These are phyloP conservation scores for Boletus rubropictus DNA, from an alignment of 768 basidiomycete species.

Conservation along the genomic window DNA sequence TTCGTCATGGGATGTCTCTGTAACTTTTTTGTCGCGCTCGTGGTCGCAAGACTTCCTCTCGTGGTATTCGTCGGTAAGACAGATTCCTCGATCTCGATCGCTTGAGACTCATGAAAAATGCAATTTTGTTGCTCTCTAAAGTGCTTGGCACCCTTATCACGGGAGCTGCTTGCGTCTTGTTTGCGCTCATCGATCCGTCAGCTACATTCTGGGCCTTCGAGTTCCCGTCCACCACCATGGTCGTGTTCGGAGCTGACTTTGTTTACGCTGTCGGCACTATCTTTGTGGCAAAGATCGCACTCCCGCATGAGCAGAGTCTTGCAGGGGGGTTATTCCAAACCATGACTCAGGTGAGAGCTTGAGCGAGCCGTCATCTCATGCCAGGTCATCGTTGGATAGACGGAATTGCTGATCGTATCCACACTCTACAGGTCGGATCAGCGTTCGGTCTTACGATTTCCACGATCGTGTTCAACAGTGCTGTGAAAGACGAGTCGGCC, in stretches of 20 bases:
- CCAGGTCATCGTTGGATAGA: not conserved
- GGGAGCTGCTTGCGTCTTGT: slow-evolving; percentile 51
- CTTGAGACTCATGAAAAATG: not conserved
- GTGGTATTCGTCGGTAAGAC: slow-evolving; percentile 50
- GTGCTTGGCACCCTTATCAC: slow-evolving; percentile 56
- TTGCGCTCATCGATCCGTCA: slow-evolving; percentile 57
- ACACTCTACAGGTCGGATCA: slow-evolving; percentile 48
- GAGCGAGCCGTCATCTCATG: not conserved
- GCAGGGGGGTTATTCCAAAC: slow-evolving; percentile 76
- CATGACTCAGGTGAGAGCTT: slow-evolving; percentile 54
- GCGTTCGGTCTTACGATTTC: slow-evolving; percentile 66
- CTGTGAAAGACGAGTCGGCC: slow-evolving; percentile 33
- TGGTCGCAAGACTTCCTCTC: slow-evolving; percentile 51
- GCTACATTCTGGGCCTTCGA: slow-evolving; percentile 69
- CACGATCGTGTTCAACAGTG: slow-evolving; percentile 63
- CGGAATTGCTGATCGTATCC: not conserved
- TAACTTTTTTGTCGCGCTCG: slow-evolving; percentile 59
- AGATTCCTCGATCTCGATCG: too few species aligned
- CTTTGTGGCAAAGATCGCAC: slow-evolving; percentile 63
- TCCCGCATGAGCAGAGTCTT: slow-evolving; percentile 68
- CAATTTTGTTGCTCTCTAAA: slow-evolving; percentile 16
- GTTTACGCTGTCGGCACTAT: slow-evolving; percentile 68
- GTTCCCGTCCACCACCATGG: slow-evolving; percentile 60
- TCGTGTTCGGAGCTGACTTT: slow-evolving; percentile 75
- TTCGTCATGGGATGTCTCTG: slow-evolving; percentile 57